Percentiles rank a stretch among this genome's conserved stretches.
Evolutionary conservation across 257 asterid species (phyloP).

Genomic region (Cynanchum wilfordii): DNA sequence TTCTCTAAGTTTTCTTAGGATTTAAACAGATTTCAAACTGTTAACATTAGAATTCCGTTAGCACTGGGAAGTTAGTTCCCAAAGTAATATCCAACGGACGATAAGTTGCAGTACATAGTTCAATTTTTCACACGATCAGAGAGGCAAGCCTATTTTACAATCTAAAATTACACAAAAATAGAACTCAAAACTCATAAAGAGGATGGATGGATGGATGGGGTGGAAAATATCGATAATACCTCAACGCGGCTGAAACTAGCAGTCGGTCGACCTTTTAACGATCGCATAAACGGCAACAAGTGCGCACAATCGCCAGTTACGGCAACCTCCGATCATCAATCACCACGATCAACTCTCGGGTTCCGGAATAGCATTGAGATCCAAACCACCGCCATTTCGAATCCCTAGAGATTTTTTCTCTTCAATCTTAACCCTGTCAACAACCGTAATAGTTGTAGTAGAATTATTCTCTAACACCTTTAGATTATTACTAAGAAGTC

Average conservation of each 20-base stretch:
- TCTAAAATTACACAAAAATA: not conserved
- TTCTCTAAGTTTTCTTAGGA: not conserved
- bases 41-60: not conserved
- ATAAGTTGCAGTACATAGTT: not conserved
- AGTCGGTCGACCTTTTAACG: not conserved
- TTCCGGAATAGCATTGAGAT: slow-evolving; percentile 29
- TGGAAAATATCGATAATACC: not conserved
- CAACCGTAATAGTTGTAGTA: not conserved
- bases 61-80: not conserved
- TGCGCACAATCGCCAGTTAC: not conserved
- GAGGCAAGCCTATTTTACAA: slow-evolving; percentile 3
- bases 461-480: not conserved
- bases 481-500: not conserved
- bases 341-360: slow-evolving; percentile 11
- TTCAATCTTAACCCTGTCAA: slow-evolving; percentile 9
- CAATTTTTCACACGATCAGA: not conserved
- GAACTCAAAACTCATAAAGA: not conserved
- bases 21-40: not conserved
- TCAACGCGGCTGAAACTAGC: slow-evolving; percentile 13
- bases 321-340: not conserved
- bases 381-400: slow-evolving; percentile 12
- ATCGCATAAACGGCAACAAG: slow-evolving; percentile 12
- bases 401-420: not conserved
- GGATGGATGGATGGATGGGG: too few species aligned
- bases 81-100: not conserved